Base-by-base conservation (phyloP, 2,329 filamentous ascomycete species). In the Talaromyces funiculosus region DNA sequence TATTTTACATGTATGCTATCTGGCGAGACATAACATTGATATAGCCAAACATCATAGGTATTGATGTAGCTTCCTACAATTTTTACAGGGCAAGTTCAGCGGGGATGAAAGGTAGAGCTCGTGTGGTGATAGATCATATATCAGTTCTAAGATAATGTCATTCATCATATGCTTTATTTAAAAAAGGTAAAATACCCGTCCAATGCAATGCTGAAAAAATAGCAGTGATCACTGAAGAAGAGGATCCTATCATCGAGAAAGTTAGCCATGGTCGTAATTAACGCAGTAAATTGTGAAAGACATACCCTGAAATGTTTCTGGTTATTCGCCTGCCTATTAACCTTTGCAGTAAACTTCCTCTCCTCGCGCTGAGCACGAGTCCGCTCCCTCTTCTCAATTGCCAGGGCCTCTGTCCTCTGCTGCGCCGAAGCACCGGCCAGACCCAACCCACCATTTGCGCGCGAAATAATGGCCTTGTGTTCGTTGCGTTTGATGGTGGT, bases 391-490 rank as follows among this genome's bases (percentile, higher is more conserved):
- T 88, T 86, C 75, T 93, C 89, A 8, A 84, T 81, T 51, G 82
- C 83, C 22, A 79, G 76, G 18, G 90, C 85, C 64, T 87, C 84
- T 56, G 82, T 82, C 78, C 87, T 93, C 80, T 90, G 90, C 61
- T 84, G 80, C n/a, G 88, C 87, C 5, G 84, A 86, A 6, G 90
- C 89, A 47, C 90, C 90, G 49, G 86, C 71, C 88, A 96, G 90
- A 45, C 91, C 91, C 31, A 83, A 71, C 31, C 85, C 88, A n/a
- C 87, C 88, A 64, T 91, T 86, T 20, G 86, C 87, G 63, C 91
- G 85, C 57, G 82, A 85, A 47, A 87, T 79, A 22, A 90, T 72
- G 18, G 84, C 82, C 45, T 84, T 80, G 63, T 82, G 80, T 62
- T 70, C 67, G 55, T 72, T 72, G 56, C 73, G 72, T 6, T 67